Evolutionary conservation across 2,329 filamentous ascomycete species (phyloP).

Genomic region (Monosporascus sp.): DNA sequence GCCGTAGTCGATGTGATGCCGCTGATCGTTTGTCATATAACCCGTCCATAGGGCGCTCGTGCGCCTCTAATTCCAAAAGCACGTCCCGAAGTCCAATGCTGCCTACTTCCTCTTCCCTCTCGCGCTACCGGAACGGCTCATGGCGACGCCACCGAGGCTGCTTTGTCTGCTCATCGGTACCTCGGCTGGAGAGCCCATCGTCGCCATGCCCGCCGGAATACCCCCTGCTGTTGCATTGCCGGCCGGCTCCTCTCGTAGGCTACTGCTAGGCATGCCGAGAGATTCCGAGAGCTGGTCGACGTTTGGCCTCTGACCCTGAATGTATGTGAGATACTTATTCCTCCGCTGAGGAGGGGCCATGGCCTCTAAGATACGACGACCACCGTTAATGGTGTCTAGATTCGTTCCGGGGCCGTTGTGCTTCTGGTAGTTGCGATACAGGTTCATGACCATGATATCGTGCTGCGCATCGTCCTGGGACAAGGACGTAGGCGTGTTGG

Average conservation of each 20-base stretch:
- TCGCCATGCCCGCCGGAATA: conserved; percentile 11
- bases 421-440: conserved; percentile 51
- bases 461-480: conserved; percentile 47
- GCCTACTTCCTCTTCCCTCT: conserved; percentile 33
- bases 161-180: conserved; percentile 52
- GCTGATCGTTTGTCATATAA: neutral
- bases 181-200: conserved; percentile 26
- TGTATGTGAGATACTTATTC: conserved; percentile 44
- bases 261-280: conserved; percentile 43
- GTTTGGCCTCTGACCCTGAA: conserved; percentile 39
- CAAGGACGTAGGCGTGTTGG: conserved; percentile 49
- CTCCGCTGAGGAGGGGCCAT: conserved; percentile 44
- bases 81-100: no score
- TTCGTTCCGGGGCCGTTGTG: conserved; percentile 50
- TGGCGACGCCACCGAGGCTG: conserved; percentile 49
- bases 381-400: conserved; percentile 48
- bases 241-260: conserved; percentile 36
- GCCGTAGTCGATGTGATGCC: neutral
- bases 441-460: conserved; percentile 54
- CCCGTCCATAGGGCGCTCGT: neutral
- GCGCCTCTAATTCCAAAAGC: no score
- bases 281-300: conserved; percentile 45
- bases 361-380: conserved; percentile 51
- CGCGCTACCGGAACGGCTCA: conserved; percentile 50
- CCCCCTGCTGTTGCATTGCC: conserved; percentile 19